A percentile compares a stretch with the other conserved stretches of the same genome.
phyloP scores from a whole-genome alignment of 2,329 filamentous ascomycete genomes.

The Ceratocystis cacaofunesta region DNA sequence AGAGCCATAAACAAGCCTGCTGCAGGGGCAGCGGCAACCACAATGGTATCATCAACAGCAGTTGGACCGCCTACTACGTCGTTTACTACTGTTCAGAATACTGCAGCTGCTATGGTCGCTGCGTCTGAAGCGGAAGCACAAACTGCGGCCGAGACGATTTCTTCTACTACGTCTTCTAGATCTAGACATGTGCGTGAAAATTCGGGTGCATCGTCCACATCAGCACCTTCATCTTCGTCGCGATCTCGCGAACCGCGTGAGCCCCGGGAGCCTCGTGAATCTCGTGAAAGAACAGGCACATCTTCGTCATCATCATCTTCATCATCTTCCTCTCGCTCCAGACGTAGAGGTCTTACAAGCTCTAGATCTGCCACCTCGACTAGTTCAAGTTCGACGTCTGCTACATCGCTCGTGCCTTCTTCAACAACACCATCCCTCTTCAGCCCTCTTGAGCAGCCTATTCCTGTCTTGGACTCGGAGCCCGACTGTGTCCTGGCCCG shows the following conservation, averaged over 20 bases:
- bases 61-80: slow-evolving; percentile 12
- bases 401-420: not conserved
- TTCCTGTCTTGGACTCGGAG: slow-evolving; percentile 36
- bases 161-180: slow-evolving; percentile 2
- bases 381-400: not conserved
- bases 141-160: not conserved
- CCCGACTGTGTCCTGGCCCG: slow-evolving; percentile 44
- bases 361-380: slow-evolving; percentile 9
- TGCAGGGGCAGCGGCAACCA: slow-evolving; percentile 24
- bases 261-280: slow-evolving; percentile 1
- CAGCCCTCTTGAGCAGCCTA: slow-evolving; percentile 36
- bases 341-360: slow-evolving; percentile 4
- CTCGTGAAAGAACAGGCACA: slow-evolving; percentile 5
- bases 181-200: slow-evolving; percentile 15
- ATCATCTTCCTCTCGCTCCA: slow-evolving; percentile 7
- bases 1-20: slow-evolving; percentile 35
- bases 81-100: slow-evolving; percentile 16
- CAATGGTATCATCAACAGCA: slow-evolving; percentile 23
- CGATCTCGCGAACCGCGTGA: slow-evolving; percentile 6
- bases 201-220: not conserved
- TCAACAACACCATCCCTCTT: slow-evolving; percentile 38
- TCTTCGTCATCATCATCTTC: slow-evolving; percentile 5
- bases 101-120: slow-evolving; percentile 13
- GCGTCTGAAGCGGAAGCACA: slow-evolving; percentile 6
- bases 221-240: slow-evolving; percentile 8